Evolutionary conservation across 371 early-diverging fungal genomes (phyloP).

Genomic region (Mortierella sp.): DNA sequence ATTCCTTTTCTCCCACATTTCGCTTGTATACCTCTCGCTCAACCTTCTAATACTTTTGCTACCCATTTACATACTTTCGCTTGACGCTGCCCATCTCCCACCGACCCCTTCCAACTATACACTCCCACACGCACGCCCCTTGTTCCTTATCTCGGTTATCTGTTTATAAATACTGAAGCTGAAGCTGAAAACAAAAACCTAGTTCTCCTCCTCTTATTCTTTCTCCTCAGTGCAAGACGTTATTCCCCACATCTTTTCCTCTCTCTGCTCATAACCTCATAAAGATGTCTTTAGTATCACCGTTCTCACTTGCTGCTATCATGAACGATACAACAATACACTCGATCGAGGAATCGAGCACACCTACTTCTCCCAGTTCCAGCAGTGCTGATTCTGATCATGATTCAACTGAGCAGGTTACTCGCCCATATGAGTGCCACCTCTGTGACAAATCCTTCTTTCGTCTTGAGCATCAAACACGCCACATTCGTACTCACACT

Average conservation of each 20-base stretch:
- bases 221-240: conserved; percentile 1
- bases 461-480: conserved; percentile 77
- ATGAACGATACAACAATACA: conserved; percentile 47
- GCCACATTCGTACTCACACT: conserved; percentile 88
- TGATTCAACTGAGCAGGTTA: conserved; percentile 27
- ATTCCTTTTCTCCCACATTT: conserved; percentile 8
- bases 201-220: conserved; percentile 4
- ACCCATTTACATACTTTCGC: not conserved
- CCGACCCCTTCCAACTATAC: not conserved
- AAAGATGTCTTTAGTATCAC: conserved; percentile 45
- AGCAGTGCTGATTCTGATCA: conserved; percentile 50
- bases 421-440: conserved; percentile 73
- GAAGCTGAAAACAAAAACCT: not conserved
- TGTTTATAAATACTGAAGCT: not conserved
- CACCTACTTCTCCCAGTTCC: conserved; percentile 18
- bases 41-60: not conserved
- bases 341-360: conserved; percentile 7
- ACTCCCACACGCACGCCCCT: conserved; percentile 14
- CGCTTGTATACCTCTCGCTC: not conserved
- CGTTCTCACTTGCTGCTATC: conserved; percentile 56
- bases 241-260: not conserved
- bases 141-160: conserved; percentile 29
- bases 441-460: conserved; percentile 75
- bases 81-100: not conserved
- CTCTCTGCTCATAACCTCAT: not conserved